Base-by-base conservation (phyloP, 1,139 yeast species). In the Saccharomycopsis hybrid region DNA sequence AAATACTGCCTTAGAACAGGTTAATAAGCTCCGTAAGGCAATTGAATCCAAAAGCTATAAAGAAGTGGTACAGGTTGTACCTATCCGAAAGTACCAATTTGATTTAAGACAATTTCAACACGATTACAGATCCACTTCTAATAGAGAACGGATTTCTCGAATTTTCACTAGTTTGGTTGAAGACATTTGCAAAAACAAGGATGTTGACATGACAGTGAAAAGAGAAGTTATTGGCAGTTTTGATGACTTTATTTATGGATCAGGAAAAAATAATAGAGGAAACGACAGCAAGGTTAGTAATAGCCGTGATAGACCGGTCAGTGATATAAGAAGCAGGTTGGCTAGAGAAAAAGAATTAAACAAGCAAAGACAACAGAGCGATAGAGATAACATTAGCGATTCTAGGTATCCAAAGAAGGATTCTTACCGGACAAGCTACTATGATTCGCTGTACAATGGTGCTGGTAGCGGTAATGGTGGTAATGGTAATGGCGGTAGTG, bases 271-370 rank as follows among this genome's bases (percentile, higher is more conserved):
- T 24, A n/a, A 36, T n/a, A 24, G 24, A 5, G 24, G 24, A 24
- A n/a, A n/a, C n/a, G n/a, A n/a, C n/a, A n/a, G n/a, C n/a, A 36
- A 36, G 24, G 7, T 24, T 31, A 31, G 33, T 31, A 31, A 9
- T 5, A 24, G 39, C 24, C 7, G 39, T 5, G 39, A 24, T 5
- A 36, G 5, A 8, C 5, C 24, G 18, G 5, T 9, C 24, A 36
- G 13, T 36, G 39, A 36, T 9, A 5, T 13, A 7, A 36, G 39
- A 36, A 36, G 13, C 39, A 25, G 40, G 9, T 13, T 36, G 7
- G 41, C 41, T 4, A 18, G 29, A 24, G 47, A 36, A 38, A 44
- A 36, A 44, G 47, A 44, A 24, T 36, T 36, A 27, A 27, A 27
- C 13, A 44, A 44, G 18, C 30, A 24, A 7, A 9, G 30, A 5